Evolutionary conservation across 139 green algal species (phyloP).

Genomic region (Chlorella sp.): DNA sequence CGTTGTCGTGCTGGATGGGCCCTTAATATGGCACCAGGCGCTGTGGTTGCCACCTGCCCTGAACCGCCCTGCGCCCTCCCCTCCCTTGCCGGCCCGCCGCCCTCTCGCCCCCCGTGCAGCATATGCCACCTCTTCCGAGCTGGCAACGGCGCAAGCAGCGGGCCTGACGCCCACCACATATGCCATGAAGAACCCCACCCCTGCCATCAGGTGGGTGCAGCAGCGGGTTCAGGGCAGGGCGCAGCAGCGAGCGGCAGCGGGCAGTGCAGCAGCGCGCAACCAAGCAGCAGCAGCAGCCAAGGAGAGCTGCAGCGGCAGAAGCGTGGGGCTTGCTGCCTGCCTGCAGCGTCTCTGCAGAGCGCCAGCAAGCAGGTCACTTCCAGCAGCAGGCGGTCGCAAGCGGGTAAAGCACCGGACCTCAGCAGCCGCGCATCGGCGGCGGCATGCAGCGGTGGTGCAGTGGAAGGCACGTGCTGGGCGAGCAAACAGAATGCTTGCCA

Average conservation of each 20-base stretch:
- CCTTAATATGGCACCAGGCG: neutral
- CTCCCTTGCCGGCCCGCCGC: neutral
- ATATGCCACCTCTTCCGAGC: constrained; percentile 31
- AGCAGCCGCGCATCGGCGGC: too few species aligned
- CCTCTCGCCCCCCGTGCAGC: constrained; percentile 32
- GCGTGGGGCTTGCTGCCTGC: too few species aligned
- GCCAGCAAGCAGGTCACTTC: too few species aligned
- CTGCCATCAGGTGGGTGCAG: constrained; percentile 57
- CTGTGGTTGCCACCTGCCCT: neutral
- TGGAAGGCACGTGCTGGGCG: too few species aligned
- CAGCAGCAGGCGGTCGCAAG: too few species aligned
- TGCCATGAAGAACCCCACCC: constrained; percentile 79
- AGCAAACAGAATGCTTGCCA: too few species aligned
- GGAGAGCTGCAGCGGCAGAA: neutral
- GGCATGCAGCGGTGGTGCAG: too few species aligned
- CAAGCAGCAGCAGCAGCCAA: neutral
- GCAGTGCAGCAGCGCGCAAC: neutral
- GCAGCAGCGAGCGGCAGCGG: neutral
- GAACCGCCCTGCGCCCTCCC: neutral
- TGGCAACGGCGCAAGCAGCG: constrained; percentile 24
- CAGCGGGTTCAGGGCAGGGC: neutral
- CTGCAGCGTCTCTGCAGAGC: too few species aligned
- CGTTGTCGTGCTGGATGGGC: neutral
- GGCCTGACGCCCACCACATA: constrained; percentile 61
- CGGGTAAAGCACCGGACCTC: too few species aligned